Conservation (phyloP, 495 filamentous ascomycete genomes). For the Cercophora sp. region DNA sequence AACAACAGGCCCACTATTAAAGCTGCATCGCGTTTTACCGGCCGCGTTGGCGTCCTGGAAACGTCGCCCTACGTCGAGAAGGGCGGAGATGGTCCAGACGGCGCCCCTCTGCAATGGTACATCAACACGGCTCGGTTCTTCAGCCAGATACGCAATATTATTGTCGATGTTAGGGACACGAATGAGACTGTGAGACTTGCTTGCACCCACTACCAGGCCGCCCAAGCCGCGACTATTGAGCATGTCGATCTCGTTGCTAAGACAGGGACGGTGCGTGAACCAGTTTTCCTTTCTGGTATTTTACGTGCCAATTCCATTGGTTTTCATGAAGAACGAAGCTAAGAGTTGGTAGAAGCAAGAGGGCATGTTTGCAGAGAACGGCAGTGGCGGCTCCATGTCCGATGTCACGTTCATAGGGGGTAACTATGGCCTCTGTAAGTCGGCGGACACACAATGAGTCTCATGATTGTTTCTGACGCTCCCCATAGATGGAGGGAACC, state of each 20-base stretch:
- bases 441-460: no score
- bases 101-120: conserved; percentile 31
- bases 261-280: no score
- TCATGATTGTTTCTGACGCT: no score
- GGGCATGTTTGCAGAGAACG: conserved; percentile 61
- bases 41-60: no score
- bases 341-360: not conserved
- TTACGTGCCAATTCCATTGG: no score
- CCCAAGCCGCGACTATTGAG: conserved; percentile 82
- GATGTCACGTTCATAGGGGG: conserved; percentile 74
- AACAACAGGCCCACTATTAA: conserved; percentile 63
- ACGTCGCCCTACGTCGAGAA: conserved; percentile 69
- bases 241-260: no score
- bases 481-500: not conserved
- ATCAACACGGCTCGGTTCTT: conserved; percentile 2
- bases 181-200: conserved; percentile 65
- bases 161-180: conserved; percentile 1
- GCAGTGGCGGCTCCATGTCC: conserved; percentile 67
- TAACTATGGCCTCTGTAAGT: conserved; percentile 40
- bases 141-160: conserved; percentile 1
- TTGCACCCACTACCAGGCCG: conserved; percentile 93
- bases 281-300: no score
- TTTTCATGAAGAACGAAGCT: not conserved
- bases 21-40: no score
- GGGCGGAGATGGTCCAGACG: not conserved